Base-by-base conservation (phyloP, 345 rosid species). In the Iberis pinnata region DNA sequence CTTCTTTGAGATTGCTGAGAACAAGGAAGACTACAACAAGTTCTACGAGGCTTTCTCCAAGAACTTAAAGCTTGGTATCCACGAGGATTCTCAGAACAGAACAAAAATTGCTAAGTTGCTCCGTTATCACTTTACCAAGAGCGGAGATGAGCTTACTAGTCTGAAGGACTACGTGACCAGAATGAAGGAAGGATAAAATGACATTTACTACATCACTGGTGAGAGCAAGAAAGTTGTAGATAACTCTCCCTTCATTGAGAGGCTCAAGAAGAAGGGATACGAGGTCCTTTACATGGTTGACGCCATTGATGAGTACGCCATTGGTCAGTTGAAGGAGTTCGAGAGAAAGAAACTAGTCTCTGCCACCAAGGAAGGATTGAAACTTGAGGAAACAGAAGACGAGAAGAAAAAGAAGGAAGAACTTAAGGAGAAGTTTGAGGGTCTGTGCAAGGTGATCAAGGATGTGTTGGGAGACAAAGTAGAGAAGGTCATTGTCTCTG, bases 191-290 rank as follows among this genome's bases (percentile, higher is more conserved):
- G 95, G 95, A 1, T 92, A 88, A 71, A 70, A 11, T 7, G 97
- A 82, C 33, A 84, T 88, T 57, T 84, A 62, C 65, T 84, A 84
- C 76, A 84, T 88, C 66, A 88, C 95, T 0, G 97, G 97, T 16
- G 97, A 88, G 72, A 84, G 97, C 70, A 88, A 82, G 61, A 88
- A 88, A 73, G 88, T 95, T 12, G 95, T 84, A 0, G 97, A 88
- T 78, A 88, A 88, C 70, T 88, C 97, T 12, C 90, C 97, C 0
- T 88, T 88, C 90, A 90, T 88, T 2, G 96, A 88, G 82, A 84
- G 72, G 78, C 70, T 88, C 51, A 88, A 72, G 90, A 84, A 84
- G 84, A 84, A 71, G 73, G 97, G 94, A 0, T 79, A 78, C 10
- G 97, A 88, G 56, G 94, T 84, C 1, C 81, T 88, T 0, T 88